A percentile compares a stretch with the other conserved stretches of the same genome.
Conservation (phyloP, 257 asterid genomes). For the Nicotiana obtusifolia region DNA sequence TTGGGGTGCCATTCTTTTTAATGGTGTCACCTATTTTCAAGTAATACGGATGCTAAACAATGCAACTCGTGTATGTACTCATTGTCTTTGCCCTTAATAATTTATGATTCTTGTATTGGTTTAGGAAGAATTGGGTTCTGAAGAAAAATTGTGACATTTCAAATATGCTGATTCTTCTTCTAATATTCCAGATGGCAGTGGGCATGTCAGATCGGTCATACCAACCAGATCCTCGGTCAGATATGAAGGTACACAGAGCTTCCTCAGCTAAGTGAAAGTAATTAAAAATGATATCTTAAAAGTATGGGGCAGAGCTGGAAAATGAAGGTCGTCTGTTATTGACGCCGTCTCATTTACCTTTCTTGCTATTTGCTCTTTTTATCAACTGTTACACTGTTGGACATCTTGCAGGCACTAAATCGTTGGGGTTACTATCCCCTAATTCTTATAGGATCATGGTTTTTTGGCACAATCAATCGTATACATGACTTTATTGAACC, state of each 20-base stretch:
- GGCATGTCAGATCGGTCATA: conserved; percentile 81
- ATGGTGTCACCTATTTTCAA: conserved; percentile 92
- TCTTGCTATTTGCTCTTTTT: background rate
- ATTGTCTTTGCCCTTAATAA: conserved; percentile 6
- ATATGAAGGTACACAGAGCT: conserved; percentile 51
- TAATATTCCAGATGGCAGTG: conserved; percentile 78
- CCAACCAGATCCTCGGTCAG: conserved; percentile 74
- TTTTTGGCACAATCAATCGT: conserved; percentile 92
- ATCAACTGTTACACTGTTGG: background rate
- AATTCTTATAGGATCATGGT: conserved; percentile 94
- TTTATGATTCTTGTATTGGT: background rate
- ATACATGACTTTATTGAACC: conserved; percentile 92
- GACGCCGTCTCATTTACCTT: background rate
- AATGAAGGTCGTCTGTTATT: background rate
- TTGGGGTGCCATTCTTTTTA: conserved; percentile 98
- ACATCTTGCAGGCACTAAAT: conserved; percentile 57
- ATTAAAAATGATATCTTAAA: background rate
- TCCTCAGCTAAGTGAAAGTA: background rate
- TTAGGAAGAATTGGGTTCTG: conserved; percentile 2
- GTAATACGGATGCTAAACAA: conserved; percentile 98
- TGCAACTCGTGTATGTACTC: conserved; percentile 83
- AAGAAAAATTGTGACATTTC: background rate
- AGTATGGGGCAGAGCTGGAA: background rate
- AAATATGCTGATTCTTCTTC: conserved; percentile 16
- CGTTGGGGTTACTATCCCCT: conserved; percentile 99